phyloP scores from a whole-genome alignment of 257 asterid species.

The Parsonsia alboflavescens region DNA sequence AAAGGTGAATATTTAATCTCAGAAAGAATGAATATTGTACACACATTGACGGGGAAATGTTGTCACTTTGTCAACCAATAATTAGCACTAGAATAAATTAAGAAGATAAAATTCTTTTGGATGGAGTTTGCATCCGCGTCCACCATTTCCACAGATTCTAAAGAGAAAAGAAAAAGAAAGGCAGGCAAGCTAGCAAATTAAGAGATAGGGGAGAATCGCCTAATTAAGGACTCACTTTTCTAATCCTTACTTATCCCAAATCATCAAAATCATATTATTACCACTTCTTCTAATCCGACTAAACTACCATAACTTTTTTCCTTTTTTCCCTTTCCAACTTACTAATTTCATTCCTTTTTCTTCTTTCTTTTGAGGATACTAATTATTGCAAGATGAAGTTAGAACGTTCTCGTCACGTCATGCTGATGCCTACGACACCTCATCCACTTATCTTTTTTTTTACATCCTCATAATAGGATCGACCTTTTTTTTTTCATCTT shows the following conservation, averaged over 20 bases:
- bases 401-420: slow-evolving; percentile 12
- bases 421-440: slow-evolving; percentile 15
- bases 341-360: not conserved
- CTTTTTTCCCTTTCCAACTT: slow-evolving; percentile 9
- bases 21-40: no score
- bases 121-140: slow-evolving; percentile 17
- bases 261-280: slow-evolving; percentile 13
- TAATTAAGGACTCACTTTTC: not conserved
- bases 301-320: slow-evolving; percentile 1
- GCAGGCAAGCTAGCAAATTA: not conserved
- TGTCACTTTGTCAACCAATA: no score
- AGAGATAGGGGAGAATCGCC: not conserved
- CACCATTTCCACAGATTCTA: slow-evolving; percentile 16
- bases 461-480: no score
- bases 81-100: not conserved
- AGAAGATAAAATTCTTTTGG: slow-evolving; percentile 9
- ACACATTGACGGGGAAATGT: no score
- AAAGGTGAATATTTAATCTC: no score
- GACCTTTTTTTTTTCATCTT: no score
- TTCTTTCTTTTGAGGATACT: not conserved
- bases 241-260: slow-evolving; percentile 15
- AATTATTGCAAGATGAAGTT: not conserved
- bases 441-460: no score
- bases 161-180: not conserved
- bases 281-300: not conserved